Conservation (phyloP, 768 basidiomycete genomes). For the Dendrothele bispora region DNA sequence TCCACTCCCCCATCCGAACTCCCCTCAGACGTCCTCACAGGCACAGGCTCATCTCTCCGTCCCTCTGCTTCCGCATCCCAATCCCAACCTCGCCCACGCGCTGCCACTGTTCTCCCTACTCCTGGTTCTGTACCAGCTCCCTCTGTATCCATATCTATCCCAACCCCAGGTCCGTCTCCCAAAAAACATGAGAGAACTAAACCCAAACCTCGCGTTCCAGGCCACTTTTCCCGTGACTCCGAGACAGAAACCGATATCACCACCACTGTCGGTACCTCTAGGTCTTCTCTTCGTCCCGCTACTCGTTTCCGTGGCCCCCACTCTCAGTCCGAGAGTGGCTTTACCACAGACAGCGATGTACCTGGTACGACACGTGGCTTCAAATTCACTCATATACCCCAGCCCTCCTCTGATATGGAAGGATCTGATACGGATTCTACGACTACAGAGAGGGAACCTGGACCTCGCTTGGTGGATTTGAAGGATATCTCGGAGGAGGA, state of each 20-base stretch:
- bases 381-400: neutral
- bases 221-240: conserved; percentile 7
- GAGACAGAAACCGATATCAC: conserved; percentile 9
- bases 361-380: conserved; percentile 1
- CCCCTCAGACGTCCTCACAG: conserved; percentile 2
- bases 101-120: neutral
- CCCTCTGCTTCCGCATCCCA: neutral
- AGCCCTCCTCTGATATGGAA: neutral
- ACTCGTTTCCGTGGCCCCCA: neutral
- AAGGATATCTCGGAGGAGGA: conserved; percentile 3
- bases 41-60: neutral
- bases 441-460: conserved; percentile 2
- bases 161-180: conserved; percentile 3
- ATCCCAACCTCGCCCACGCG: neutral
- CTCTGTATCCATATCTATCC: conserved; percentile 2
- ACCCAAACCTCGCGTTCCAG: conserved; percentile 2
- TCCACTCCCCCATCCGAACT: too few relatives aligned
- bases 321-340: neutral
- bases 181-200: neutral
- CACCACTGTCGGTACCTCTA: neutral
- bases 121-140: neutral
- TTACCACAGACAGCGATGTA: conserved; percentile 3
- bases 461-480: neutral
- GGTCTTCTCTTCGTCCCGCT: neutral
- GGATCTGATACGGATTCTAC: neutral